Base-by-base conservation (phyloP, 2,329 filamentous ascomycete genomes). In the Apiospora rasikravindrae region DNA sequence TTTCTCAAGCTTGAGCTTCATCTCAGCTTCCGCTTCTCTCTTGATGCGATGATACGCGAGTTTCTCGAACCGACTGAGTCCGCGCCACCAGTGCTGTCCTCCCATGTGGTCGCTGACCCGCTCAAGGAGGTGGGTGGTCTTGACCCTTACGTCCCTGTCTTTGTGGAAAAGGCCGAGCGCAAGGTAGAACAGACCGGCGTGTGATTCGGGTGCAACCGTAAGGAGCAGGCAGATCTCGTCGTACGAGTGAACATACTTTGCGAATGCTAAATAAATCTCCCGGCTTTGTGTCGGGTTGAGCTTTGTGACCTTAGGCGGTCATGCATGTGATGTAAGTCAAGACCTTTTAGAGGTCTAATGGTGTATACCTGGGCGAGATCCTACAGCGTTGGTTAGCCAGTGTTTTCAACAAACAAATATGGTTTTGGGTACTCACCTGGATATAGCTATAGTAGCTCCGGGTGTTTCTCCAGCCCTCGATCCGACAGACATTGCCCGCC, bases 401-500 rank as follows among this genome's bases (percentile, higher is more conserved):
- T 33, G 26, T 7, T 19, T 68, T 33, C 44, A 29, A 19, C 2
- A 7, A 19, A 26, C 2, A 44, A 47, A 40, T 24, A 14, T 7
- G 40, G 2, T n/a, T 10, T 68, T 13, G 45, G 2, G 2, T 33
- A 37, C n/a, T 51, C 82, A 91, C 94, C 85, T 97, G 94, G 75
- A 98, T 96, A 80, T 94, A 98, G 76, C 94, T 95, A 83, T 97
- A 98, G 80, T 99, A 99, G 78, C 94, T 97, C 73, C 96, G 89
- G 0, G 96, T 98, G 75, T 94, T 97, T 76, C 96, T 91, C 96
- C 96, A 99, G 71, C 96, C 96, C 84, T 99, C 96, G 74, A 99
- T 97, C 71, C 96, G 89, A 72, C 94, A 94, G 67, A 96, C 94
- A 73, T 97, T 98, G 3, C 95, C 96, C 22, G 95, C 93, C 49